Conservation (phyloP, 2,329 filamentous ascomycete species). For the Cyphellophora attinorum region DNA sequence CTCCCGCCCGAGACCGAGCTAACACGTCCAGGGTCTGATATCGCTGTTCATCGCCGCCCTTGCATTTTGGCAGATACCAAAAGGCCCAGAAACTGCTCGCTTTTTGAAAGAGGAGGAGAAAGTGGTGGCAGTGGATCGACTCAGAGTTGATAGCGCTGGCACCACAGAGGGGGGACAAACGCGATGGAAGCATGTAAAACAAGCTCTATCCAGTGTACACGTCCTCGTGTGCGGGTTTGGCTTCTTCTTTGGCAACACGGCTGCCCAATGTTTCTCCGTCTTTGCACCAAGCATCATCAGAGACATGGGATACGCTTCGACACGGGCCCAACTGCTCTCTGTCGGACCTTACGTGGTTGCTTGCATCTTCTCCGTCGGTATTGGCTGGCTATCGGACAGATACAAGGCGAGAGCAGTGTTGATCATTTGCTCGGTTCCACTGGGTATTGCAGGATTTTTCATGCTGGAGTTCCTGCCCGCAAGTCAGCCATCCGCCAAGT, state of each 20-base stretch:
- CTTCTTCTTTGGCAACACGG: constrained; percentile 1
- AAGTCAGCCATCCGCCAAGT: neutral
- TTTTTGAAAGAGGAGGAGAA: constrained; percentile 2
- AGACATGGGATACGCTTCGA: constrained; percentile 47
- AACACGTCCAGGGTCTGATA: constrained; percentile 1
- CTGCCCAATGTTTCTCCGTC: constrained; percentile 48
- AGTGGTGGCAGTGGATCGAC: neutral
- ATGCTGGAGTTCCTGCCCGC: constrained; percentile 1
- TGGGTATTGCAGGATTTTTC: constrained; percentile 2
- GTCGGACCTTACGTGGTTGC: constrained; percentile 61
- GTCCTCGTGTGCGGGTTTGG: neutral
- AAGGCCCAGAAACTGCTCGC: constrained; percentile 1
- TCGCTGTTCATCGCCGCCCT: constrained; percentile 1
- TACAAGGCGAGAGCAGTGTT: neutral
- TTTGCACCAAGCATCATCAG: constrained; percentile 72
- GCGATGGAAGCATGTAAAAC: neutral
- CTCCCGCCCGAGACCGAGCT: neutral
- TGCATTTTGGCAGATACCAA: neutral
- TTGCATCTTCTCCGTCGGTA: neutral
- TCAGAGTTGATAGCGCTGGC: neutral
- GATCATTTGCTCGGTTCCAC: neutral
- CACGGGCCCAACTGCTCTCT: constrained; percentile 59
- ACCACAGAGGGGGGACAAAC: constrained; percentile 1
- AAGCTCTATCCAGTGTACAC: constrained; percentile 1
- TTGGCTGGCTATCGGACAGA: constrained; percentile 1